Conservation (phyloP, 2,329 filamentous ascomycete genomes). For the Hortaea werneckii region DNA sequence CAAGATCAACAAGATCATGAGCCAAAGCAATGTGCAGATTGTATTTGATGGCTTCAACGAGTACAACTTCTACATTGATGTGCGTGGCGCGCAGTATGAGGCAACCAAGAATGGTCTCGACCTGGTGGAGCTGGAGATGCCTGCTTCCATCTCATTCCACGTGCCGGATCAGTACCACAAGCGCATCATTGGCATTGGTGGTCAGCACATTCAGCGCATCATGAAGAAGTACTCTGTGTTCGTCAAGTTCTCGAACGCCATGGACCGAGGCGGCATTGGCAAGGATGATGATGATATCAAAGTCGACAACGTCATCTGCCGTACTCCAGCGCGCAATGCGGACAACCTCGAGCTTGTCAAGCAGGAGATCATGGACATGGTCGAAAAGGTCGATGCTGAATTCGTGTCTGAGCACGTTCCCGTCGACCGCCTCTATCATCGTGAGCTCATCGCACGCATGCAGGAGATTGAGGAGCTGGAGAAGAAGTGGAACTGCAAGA, state of each 20-base stretch:
- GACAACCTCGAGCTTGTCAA: slow-evolving; percentile 96
- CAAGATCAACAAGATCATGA: slow-evolving; percentile 99
- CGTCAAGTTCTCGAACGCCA: slow-evolving; percentile 98
- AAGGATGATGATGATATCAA: slow-evolving; percentile 98
- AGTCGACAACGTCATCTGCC: slow-evolving; percentile 97
- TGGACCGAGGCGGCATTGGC: slow-evolving; percentile 88
- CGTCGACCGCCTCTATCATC: slow-evolving; percentile 90
- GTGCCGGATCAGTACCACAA: slow-evolving; percentile 99
- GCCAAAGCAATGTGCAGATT: slow-evolving; percentile 97
- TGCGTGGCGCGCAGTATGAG: slow-evolving; percentile 84
- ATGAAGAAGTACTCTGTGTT: slow-evolving; percentile 99
- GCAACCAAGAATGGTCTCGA: slow-evolving; percentile 86
- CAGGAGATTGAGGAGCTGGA: slow-evolving; percentile 87
- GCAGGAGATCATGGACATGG: slow-evolving; percentile 99
- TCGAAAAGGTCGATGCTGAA: slow-evolving; percentile 93
- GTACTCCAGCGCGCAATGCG: slow-evolving; percentile 90
- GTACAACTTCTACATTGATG: slow-evolving; percentile 99
- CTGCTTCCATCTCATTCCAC: slow-evolving; percentile 96
- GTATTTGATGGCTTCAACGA: slow-evolving; percentile 99
- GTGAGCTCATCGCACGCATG: slow-evolving; percentile 81
- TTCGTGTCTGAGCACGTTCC: slow-evolving; percentile 90
- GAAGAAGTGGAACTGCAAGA: slow-evolving; percentile 99
- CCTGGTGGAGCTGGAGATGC: slow-evolving; percentile 97
- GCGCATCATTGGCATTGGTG: slow-evolving; percentile 96
- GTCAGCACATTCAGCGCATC: slow-evolving; percentile 96